Percentiles rank a stretch among this genome's conserved stretches.
phyloP scores from a whole-genome alignment of 163 green algal genomes.

The Chlamydomonas reinhardtii region DNA sequence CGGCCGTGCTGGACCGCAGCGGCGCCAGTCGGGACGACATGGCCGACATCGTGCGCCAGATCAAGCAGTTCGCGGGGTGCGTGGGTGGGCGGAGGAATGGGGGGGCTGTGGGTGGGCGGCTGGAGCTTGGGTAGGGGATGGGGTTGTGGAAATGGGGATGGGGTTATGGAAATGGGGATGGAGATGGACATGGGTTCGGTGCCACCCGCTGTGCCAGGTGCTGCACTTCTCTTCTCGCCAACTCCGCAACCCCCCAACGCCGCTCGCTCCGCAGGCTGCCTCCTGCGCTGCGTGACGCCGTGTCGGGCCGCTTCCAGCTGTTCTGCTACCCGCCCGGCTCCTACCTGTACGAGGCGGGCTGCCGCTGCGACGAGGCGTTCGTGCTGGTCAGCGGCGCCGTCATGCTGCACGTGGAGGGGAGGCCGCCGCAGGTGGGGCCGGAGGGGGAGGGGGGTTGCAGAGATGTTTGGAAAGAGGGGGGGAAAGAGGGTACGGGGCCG shows the following conservation, averaged over 20 bases:
- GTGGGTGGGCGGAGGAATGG: not conserved
- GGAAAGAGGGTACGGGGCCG: too few species aligned
- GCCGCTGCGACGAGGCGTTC: slow-evolving; percentile 39
- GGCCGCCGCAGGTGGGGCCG: slow-evolving; percentile 12
- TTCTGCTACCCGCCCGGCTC: slow-evolving; percentile 43
- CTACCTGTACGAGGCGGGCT: slow-evolving; percentile 41
- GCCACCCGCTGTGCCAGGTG: too few species aligned
- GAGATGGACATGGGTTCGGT: too few species aligned
- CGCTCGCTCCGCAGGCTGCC: not conserved
- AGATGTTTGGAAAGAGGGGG: too few species aligned
- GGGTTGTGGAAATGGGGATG: too few species aligned
- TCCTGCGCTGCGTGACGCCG: slow-evolving; percentile 4
- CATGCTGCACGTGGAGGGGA: slow-evolving; percentile 40
- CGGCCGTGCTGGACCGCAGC: slow-evolving; percentile 33
- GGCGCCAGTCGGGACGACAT: slow-evolving; percentile 31
- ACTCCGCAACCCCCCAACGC: too few species aligned
- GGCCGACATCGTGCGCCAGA: slow-evolving; percentile 32
- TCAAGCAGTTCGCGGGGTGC: slow-evolving; percentile 35
- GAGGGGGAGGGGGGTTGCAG: too few species aligned
- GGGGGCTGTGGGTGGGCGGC: too few species aligned
- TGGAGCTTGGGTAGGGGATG: too few species aligned
- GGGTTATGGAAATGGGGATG: too few species aligned
- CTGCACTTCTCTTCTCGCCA: too few species aligned
- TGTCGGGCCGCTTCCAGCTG: slow-evolving; percentile 24
- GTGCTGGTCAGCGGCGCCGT: slow-evolving; percentile 30